Percentiles rank a stretch among this genome's conserved stretches.
phyloP scores from a whole-genome alignment of 257 asterid species.

The Thymus mandschuricus region DNA sequence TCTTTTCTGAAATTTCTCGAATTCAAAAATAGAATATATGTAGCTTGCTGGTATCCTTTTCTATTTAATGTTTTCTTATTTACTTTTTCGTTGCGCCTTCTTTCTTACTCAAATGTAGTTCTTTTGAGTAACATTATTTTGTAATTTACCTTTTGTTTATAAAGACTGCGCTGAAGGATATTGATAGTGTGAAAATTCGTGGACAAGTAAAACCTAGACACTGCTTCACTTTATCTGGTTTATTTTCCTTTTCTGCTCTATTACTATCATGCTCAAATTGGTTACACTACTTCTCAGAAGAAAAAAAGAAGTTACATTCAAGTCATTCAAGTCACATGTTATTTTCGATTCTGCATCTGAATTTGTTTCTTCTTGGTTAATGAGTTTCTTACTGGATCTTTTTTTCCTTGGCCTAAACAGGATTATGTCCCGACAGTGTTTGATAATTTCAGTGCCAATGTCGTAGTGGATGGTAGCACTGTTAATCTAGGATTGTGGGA shows the following conservation, averaged over 20 bases:
- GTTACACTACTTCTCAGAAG: no score
- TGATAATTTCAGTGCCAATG: slow-evolving; percentile 82
- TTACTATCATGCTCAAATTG: not conserved
- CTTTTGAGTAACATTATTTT: slow-evolving; percentile 3
- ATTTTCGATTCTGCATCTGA: slow-evolving; percentile 5
- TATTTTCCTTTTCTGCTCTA: not conserved
- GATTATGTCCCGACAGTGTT: slow-evolving; percentile 86
- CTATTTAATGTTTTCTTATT: slow-evolving; percentile 6
- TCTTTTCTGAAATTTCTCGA: not conserved
- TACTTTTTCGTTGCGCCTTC: not conserved
- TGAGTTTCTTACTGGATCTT: not conserved
- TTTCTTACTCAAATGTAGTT: slow-evolving; percentile 15
- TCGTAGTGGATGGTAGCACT: slow-evolving; percentile 78
- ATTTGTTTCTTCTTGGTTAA: not conserved
- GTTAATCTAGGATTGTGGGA: slow-evolving; percentile 81
- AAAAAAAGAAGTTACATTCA: not conserved
- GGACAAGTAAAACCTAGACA: slow-evolving; percentile 11
- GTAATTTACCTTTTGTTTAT: not conserved
- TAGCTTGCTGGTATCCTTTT: not conserved
- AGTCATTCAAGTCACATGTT: slow-evolving; percentile 9
- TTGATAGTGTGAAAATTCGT: not conserved
- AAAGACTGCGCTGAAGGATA: not conserved
- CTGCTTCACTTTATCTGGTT: not conserved
- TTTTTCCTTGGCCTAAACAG: slow-evolving; percentile 38
- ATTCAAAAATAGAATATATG: slow-evolving; percentile 19